phyloP scores from a whole-genome alignment of 2,329 filamentous ascomycete genomes.

The Trichophyton benhamiae region DNA sequence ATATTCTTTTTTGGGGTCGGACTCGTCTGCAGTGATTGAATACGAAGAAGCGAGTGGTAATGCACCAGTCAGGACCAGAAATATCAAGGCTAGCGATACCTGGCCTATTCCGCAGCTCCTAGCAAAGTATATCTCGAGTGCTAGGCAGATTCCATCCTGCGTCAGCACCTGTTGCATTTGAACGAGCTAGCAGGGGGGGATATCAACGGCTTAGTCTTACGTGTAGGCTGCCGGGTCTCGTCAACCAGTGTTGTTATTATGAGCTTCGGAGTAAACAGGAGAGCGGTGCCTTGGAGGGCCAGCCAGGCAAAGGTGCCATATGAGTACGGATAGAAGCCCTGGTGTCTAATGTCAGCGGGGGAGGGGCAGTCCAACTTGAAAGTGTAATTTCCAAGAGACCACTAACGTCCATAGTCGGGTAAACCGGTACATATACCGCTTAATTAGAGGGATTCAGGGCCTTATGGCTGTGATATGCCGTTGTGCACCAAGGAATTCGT shows the following conservation, averaged over 20 bases:
- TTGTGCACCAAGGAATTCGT: neutral
- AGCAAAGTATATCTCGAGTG: slow-evolving; percentile 60
- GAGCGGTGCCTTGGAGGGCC: slow-evolving; percentile 36
- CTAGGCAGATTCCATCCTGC: slow-evolving; percentile 23
- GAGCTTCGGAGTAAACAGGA: slow-evolving; percentile 49
- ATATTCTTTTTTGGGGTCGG: slow-evolving; percentile 45
- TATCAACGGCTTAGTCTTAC: slow-evolving; percentile 25
- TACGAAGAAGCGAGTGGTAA: slow-evolving; percentile 46
- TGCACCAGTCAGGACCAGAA: slow-evolving; percentile 57
- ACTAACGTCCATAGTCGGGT: neutral
- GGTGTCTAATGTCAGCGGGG: neutral
- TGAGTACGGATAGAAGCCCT: slow-evolving; percentile 36
- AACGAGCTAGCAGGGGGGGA: too few relatives aligned
- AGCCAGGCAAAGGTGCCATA: slow-evolving; percentile 36
- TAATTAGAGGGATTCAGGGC: neutral
- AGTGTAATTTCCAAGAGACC: neutral
- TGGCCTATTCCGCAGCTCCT: slow-evolving; percentile 58
- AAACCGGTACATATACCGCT: neutral
- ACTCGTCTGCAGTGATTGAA: slow-evolving; percentile 31
- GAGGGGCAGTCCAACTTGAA: neutral
- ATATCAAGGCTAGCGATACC: slow-evolving; percentile 50
- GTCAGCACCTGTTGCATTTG: too few relatives aligned
- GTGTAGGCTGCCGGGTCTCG: slow-evolving; percentile 43
- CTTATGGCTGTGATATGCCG: neutral
- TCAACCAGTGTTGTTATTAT: slow-evolving; percentile 48